These are phyloP conservation scores for Intubia oerlemansii DNA, from an alignment of 2,329 filamentous ascomycete genomes.

Conservation along the genomic window DNA sequence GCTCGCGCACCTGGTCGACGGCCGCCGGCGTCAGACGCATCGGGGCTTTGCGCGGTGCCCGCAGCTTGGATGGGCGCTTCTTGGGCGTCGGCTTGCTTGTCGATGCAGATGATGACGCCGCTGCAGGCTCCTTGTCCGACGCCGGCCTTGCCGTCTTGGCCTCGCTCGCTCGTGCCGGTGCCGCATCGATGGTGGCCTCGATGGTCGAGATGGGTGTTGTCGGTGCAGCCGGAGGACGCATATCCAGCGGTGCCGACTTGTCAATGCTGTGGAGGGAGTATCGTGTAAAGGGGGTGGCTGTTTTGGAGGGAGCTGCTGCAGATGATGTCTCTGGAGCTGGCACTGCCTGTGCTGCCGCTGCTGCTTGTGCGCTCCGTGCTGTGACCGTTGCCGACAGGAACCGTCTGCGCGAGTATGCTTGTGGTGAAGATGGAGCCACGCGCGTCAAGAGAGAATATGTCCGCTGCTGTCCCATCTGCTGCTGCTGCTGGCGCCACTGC, in stretches of 20 bases:
- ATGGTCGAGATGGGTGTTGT: constrained; percentile 1
- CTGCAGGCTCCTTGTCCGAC: constrained; percentile 8
- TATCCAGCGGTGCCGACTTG: constrained; percentile 1
- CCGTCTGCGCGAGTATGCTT: constrained; percentile 17
- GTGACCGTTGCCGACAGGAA: constrained; percentile 23
- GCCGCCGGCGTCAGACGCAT: constrained; percentile 70
- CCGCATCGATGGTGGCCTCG: no score
- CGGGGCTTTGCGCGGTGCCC: constrained; percentile 63
- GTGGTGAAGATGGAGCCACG: constrained; percentile 13
- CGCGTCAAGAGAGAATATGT: constrained; percentile 11
- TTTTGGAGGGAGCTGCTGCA: not conserved
- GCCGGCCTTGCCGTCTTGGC: no score
- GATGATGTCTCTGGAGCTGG: not conserved
- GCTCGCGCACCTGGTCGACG: constrained; percentile 51
- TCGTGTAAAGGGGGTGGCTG: constrained; percentile 5
- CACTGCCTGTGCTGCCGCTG: no score
- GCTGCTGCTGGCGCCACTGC: constrained; percentile 16
- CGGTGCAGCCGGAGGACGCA: constrained; percentile 5
- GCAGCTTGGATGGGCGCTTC: constrained; percentile 36
- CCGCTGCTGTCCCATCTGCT: constrained; percentile 14
- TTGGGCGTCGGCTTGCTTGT: constrained; percentile 24
- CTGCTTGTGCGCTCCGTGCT: no score
- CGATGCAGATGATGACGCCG: not conserved
- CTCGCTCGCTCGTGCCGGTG: no score
- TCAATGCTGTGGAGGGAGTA: constrained; percentile 5